Percentiles rank a stretch among this genome's conserved stretches.
These are phyloP conservation scores for Trichophyton mentagrophytes DNA, from an alignment of 2,329 filamentous ascomycete species.

Conservation along the genomic window DNA sequence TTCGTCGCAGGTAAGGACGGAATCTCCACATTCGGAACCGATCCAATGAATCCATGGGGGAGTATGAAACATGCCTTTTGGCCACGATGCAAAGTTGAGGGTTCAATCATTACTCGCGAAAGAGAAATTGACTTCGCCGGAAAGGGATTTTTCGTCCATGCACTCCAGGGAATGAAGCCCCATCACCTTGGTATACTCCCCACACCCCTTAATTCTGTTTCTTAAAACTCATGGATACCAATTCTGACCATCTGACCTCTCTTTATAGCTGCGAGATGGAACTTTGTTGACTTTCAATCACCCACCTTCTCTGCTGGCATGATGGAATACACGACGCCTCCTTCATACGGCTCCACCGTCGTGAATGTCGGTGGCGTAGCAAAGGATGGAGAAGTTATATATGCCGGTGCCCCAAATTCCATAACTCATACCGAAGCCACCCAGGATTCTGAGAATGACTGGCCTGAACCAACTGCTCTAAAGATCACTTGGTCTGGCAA, in stretches of 20 bases:
- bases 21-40: constrained; percentile 73
- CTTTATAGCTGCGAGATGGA: constrained; percentile 64
- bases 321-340: constrained; percentile 93
- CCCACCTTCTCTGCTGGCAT: constrained; percentile 74
- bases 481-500: constrained; percentile 69
- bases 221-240: neutral
- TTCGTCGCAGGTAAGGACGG: constrained; percentile 79
- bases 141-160: constrained; percentile 65
- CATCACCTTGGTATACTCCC: constrained; percentile 63
- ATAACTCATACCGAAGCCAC: constrained; percentile 57
- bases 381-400: constrained; percentile 67
- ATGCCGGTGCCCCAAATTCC: constrained; percentile 53
- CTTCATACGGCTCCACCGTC: constrained; percentile 74
- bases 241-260: constrained; percentile 8
- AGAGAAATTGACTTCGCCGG: constrained; percentile 74
- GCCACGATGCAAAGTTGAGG: constrained; percentile 72
- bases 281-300: constrained; percentile 84
- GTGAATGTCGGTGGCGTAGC: constrained; percentile 74
- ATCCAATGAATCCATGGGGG: constrained; percentile 78
- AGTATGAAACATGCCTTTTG: constrained; percentile 87
- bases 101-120: constrained; percentile 69
- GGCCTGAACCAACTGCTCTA: constrained; percentile 70
- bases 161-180: constrained; percentile 96
- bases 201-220: neutral
- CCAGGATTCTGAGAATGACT: constrained; percentile 65